A percentile compares a stretch with the other conserved stretches of the same genome.
Evolutionary conservation across 257 asterid genomes (phyloP).

Genomic region (Plantago major): DNA sequence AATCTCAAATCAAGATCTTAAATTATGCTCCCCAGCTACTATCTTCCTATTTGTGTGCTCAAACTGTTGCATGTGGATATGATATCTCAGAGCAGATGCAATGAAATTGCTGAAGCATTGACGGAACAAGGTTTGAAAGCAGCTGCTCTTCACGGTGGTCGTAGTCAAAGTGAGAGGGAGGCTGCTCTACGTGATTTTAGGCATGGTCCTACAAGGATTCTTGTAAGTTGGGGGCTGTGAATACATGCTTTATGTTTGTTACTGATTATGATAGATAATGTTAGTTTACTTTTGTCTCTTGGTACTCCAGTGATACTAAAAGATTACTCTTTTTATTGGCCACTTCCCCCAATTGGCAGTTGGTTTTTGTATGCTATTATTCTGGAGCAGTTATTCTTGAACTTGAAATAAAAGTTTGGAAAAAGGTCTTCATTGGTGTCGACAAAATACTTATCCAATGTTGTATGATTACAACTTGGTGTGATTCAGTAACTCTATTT

Average conservation of each 20-base stretch:
- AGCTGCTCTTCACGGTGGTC: conserved; percentile 89
- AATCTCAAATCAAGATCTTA: too few species aligned
- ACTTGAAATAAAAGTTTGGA: too few species aligned
- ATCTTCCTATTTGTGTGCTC: conserved; percentile 8
- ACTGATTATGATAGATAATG: conserved; percentile 7
- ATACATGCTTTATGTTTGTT: conserved; percentile 6
- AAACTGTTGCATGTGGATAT: conserved; percentile 25
- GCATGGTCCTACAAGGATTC: conserved; percentile 63
- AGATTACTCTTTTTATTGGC: too few species aligned
- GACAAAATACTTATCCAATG: too few species aligned
- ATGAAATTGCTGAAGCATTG: conserved; percentile 90
- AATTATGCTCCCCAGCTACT: background rate
- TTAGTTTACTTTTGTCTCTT: conserved; percentile 21
- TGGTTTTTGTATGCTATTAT: too few species aligned
- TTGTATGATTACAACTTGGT: too few species aligned
- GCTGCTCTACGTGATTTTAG: conserved; percentile 76
- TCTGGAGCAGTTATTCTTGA: too few species aligned
- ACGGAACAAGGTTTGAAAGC: conserved; percentile 70
- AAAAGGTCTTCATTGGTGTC: too few species aligned
- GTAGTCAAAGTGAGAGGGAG: conserved; percentile 88
- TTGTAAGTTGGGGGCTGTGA: conserved; percentile 37
- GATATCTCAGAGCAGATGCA: conserved; percentile 71
- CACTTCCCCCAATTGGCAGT: too few species aligned
- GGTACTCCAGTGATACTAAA: too few species aligned
- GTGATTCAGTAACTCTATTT: too few species aligned